Percentiles rank a stretch among this genome's conserved stretches.
Conservation (phyloP, 148 eudicot species). For the Vaccinium vitisidaea region DNA sequence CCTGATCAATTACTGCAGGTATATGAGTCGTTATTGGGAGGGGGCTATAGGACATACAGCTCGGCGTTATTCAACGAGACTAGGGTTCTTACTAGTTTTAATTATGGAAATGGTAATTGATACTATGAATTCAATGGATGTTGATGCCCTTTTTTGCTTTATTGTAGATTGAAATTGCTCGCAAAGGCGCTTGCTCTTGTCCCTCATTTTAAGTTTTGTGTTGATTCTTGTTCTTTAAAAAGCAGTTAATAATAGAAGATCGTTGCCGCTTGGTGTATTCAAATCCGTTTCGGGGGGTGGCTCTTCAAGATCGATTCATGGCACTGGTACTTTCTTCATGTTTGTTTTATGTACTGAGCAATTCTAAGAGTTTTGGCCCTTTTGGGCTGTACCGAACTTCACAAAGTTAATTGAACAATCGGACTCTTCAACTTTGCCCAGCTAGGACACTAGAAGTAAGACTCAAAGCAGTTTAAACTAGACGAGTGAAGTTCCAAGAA, state of each 20-base stretch:
- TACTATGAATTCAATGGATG: background rate
- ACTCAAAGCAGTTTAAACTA: background rate
- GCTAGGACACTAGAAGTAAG: background rate
- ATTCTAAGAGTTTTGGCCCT: background rate
- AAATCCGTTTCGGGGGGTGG: slow-evolving; percentile 34
- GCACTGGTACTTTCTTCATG: slow-evolving; percentile 51
- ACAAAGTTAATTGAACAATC: no score
- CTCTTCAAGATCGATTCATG: slow-evolving; percentile 51
- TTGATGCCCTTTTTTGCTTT: background rate
- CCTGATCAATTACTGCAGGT: slow-evolving; percentile 29
- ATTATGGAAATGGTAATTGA: slow-evolving; percentile 34
- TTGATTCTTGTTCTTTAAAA: slow-evolving; percentile 15
- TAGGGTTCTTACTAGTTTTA: slow-evolving; percentile 22
- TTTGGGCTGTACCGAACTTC: background rate
- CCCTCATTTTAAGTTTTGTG: background rate
- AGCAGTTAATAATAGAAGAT: slow-evolving; percentile 24
- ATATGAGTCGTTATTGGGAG: slow-evolving; percentile 28
- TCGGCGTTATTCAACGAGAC: slow-evolving; percentile 27
- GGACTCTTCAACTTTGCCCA: background rate
- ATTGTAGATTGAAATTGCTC: no score
- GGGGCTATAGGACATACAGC: slow-evolving; percentile 34
- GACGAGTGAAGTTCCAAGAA: background rate
- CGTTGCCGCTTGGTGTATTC: slow-evolving; percentile 34
- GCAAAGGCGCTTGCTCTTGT: background rate
- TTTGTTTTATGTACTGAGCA: background rate